Evolutionary conservation across 805 yeast genomes (phyloP), one percentile per base, ranked within the genome.

Genomic region (Pichia cephalocereana): DNA sequence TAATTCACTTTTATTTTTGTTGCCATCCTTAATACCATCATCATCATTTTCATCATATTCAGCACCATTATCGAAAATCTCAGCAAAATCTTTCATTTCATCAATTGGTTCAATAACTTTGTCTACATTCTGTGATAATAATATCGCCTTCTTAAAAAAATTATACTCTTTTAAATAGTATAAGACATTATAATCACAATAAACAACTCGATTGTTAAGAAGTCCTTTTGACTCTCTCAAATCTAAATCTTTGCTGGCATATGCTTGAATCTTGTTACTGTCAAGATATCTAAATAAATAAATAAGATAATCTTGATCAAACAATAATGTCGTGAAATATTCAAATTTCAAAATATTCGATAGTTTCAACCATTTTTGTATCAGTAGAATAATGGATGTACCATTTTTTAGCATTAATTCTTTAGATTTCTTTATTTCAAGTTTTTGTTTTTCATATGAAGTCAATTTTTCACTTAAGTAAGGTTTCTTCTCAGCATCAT

Each of bases 301-400:
- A 34, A 67, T 51, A 45, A 74, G 73, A 51, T 66, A 83, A 49
- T 81, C 80, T 30, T 83, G 76, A 61, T 93, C 98, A 62, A 83
- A 85, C 27, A 93, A 63, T 40, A 90, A 61, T 0, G 86, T 75
- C 8, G 83, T 64, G 14, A 91, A 67, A 56, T 82, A 86, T 61
- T 88, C 95, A 61, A 75, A 82, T 62, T 91, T 90, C 53, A 90
- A 62, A 2, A 88, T 68, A 61, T 93, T 96, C 41, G 79, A 83
- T 10, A 74, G 62, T 59, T 85, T 86, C 61, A 86, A 83, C 96
- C 97, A 90, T 56, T 75, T 76, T 34, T 83, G 60, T 19, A 93
- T 59, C 19, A 77, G 56, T 11, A 67, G 55, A 1, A 87, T 47
- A 1, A 80, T 72, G 2, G 77, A 76, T 0, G 83, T 69, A 2